Evolutionary conservation across 352 stramenopile genomes (phyloP).

Genomic region (Phytophthora cryptogea): DNA sequence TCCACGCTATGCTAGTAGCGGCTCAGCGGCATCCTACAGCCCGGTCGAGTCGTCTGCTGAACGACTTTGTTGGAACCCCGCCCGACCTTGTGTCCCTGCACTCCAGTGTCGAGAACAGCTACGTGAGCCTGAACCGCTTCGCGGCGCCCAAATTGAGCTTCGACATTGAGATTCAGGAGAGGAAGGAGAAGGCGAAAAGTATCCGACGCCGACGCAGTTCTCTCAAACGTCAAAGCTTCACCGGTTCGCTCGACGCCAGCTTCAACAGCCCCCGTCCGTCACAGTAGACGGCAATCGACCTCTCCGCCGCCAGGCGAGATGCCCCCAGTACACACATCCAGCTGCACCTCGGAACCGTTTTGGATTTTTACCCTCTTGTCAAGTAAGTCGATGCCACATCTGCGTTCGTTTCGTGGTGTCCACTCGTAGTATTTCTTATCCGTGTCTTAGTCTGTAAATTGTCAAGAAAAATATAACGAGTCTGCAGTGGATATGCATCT

Average conservation of each 20-base stretch:
- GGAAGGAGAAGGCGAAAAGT: slow-evolving; percentile 71
- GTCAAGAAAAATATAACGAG: slow-evolving; percentile 34
- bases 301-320: slow-evolving; percentile 30
- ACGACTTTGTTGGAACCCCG: slow-evolving; percentile 71
- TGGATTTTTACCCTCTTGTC: slow-evolving; percentile 24
- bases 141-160: slow-evolving; percentile 68
- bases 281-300: slow-evolving; percentile 22
- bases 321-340: slow-evolving; percentile 10
- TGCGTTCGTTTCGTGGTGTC: slow-evolving; percentile 18
- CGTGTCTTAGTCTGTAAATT: slow-evolving; percentile 30
- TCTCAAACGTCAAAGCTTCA: slow-evolving; percentile 44
- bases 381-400: slow-evolving; percentile 16
- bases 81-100: slow-evolving; percentile 59
- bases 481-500: slow-evolving; percentile 15
- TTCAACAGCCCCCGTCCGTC: slow-evolving; percentile 19
- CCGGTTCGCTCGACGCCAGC: slow-evolving; percentile 30
- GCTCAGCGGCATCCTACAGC: slow-evolving; percentile 53
- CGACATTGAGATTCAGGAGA: slow-evolving; percentile 72
- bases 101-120: slow-evolving; percentile 66
- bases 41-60: slow-evolving; percentile 59
- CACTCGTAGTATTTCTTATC: slow-evolving; percentile 20
- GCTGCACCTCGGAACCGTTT: slow-evolving; percentile 28
- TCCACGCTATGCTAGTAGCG: slow-evolving; percentile 66
- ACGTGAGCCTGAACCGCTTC: slow-evolving; percentile 83
- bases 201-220: slow-evolving; percentile 61